phyloP scores from a whole-genome alignment of 2,329 filamentous ascomycete genomes.

The Cladorrhinum sp. region DNA sequence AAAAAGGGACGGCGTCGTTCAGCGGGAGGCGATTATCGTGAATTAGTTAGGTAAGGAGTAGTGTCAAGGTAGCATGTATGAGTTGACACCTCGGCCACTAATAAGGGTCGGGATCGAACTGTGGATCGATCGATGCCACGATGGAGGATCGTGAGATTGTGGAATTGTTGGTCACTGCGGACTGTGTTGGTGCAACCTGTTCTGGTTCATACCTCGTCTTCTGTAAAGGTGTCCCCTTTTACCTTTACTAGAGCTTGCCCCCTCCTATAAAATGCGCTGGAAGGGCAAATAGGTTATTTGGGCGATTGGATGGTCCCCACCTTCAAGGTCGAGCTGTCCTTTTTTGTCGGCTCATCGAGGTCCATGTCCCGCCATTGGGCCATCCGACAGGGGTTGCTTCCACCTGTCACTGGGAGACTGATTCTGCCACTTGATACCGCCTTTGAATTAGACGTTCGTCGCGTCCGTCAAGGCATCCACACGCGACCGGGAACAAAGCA shows the following conservation, averaged over 20 bases:
- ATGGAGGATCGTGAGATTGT: background rate
- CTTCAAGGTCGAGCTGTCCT: slow-evolving; percentile 26
- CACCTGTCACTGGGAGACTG: background rate
- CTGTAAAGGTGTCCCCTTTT: background rate
- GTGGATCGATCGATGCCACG: background rate
- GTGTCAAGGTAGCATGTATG: slow-evolving; percentile 8
- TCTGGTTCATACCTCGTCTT: slow-evolving; percentile 20
- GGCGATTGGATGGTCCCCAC: slow-evolving; percentile 7
- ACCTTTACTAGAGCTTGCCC: background rate
- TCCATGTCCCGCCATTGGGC: background rate
- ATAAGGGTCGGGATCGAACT: background rate
- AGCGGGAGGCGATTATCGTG: background rate
- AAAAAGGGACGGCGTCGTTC: slow-evolving; percentile 1
- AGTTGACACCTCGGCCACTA: no score
- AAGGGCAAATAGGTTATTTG: background rate
- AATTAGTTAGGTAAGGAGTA: background rate
- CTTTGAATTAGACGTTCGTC: background rate
- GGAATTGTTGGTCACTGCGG: slow-evolving; percentile 21
- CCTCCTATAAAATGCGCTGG: background rate
- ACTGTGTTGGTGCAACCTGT: slow-evolving; percentile 13
- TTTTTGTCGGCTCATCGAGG: slow-evolving; percentile 18
- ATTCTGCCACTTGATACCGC: slow-evolving; percentile 25
- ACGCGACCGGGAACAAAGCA: background rate
- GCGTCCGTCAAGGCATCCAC: background rate
- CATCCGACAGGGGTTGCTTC: background rate